Base-by-base conservation (phyloP, 768 basidiomycete species). In the Xerocomellus intermedius region DNA sequence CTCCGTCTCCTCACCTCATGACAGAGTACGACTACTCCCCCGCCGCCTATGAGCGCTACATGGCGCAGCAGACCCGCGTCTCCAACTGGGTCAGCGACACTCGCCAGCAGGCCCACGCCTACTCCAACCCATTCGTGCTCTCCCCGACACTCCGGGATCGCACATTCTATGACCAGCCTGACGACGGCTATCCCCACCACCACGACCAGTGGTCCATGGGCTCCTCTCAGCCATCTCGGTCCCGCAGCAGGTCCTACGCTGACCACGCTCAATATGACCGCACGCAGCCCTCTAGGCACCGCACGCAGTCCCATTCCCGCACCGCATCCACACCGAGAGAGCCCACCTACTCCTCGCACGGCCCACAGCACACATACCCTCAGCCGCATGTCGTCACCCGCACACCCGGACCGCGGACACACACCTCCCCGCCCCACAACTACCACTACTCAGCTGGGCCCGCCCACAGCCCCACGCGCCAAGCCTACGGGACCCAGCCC, bases 21-120 rank as follows among this genome's bases (percentile, higher is more conserved):
- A 82, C 82, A 28, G 82, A 83, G 66, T 83, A 83, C 77, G 82
- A 83, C 70, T 83, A 74, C 67, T 82, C 81, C 50, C 81, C 80
- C 19, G 81, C 79, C 62, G 82, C 81, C 28, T 71, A 76, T 60
- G 74, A 82, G 50, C 75, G 73, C 10, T 72, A 78, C 62, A 30
- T 78, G 49, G 73, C 70, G 26, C 80, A 77, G n/a, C 80, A 80
- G 64, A 28, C 70, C 54, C 74, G 79, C 55, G 79, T 83, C 16
- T 72, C 76, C 0, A 71, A 75, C 58, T 84, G 82, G 83, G 78
- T 82, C 16, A 56, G 73, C 60, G 63, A 79, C 21, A 83, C 80
- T 16, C 16, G 50, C 42, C 53, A 54, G 13, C 68, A 72, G 37
- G n/a, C 68, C 1, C 69, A 66, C 21, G 19, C 59, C 6, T 71